Base-by-base conservation (phyloP, 768 basidiomycete species). In the Macrolepiota fuliginosa region DNA sequence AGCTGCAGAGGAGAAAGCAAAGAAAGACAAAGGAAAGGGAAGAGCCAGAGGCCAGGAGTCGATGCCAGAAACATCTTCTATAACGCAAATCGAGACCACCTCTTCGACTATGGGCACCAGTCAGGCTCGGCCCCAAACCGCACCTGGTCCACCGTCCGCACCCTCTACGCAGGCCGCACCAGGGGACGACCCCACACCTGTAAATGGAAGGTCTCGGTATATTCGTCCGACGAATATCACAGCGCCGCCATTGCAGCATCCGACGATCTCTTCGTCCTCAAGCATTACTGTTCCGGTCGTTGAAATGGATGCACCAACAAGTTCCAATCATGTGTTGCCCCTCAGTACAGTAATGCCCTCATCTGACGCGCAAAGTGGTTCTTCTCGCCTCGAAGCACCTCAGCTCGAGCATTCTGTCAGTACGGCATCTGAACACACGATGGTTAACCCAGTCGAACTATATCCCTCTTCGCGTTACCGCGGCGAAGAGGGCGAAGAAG, bases 401-500 rank as follows among this genome's bases (percentile, higher is more conserved):
- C 52, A 46, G 13, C n/a, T 36, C 15, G 29, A 61, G 25, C 29
- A 54, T 13, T 47, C 60, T 19, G 15, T 22, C 36, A 54, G 46
- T 17, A 37, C 13, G 11, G 13, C 32, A n/a, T 49, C 53, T 25
- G 60, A 37, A 27, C 50, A 17, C 19, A 25, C 12, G 10, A 12
- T 32, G 32, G 32, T 42, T 10, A 36, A 62, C 45, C 10, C 64
- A 32, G 7, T 3, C 61, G 45, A 61, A 62, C 24, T 40, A 50
- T 36, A 54, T 39, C 51, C 49, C 35, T 22, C 13, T 25, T 58
- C 35, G 35, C 45, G 54, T 19, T 62, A 63, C 60, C 71, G 66
- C 13, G 67, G 69, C 9, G 68, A 68, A 60, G 71, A 70, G 45
- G 67, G n/a, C n/a, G n/a, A 68, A 45, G 72, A 70, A 67, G 72